A percentile compares a stretch with the other conserved stretches of the same genome.
Conservation (phyloP, 2,329 filamentous ascomycete species). For the Arthrobotrys sinensis region DNA sequence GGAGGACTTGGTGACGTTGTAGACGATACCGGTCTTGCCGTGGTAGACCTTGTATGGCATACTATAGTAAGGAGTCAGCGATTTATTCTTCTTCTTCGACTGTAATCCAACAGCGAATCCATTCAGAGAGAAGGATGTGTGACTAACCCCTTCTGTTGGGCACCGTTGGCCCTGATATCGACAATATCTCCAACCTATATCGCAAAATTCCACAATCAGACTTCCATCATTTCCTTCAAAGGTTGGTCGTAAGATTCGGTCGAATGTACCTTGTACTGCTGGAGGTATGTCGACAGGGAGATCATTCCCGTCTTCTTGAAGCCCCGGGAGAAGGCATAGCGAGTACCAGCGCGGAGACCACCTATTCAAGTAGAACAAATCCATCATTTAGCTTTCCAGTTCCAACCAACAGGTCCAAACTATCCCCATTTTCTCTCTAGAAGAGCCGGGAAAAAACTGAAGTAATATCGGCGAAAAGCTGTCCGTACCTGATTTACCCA, state of each 20-base stretch:
- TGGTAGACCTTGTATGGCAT: slow-evolving; percentile 99
- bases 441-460: slow-evolving; percentile 7
- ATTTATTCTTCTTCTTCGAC: neutral
- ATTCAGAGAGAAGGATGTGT: neutral
- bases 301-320: slow-evolving; percentile 98
- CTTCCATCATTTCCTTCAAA: slow-evolving; percentile 63
- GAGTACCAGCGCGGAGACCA: slow-evolving; percentile 88
- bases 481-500: slow-evolving; percentile 70
- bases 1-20: slow-evolving; percentile 98
- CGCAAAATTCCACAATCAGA: slow-evolving; percentile 69
- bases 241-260: slow-evolving; percentile 42
- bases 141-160: slow-evolving; percentile 83
- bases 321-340: slow-evolving; percentile 92
- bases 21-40: slow-evolving; percentile 97
- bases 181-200: slow-evolving; percentile 90
- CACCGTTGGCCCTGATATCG: slow-evolving; percentile 98
- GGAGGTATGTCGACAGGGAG: slow-evolving; percentile 92
- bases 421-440: neutral
- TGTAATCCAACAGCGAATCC: neutral
- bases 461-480: slow-evolving; percentile 16
- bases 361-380: slow-evolving; percentile 76
- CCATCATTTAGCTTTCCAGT: slow-evolving; percentile 57
- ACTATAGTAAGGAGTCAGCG: slow-evolving; percentile 69
- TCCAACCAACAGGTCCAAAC: slow-evolving; percentile 38
- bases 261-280: slow-evolving; percentile 76